Evolutionary conservation across 2,329 filamentous ascomycete genomes (phyloP), one percentile per base, ranked within the genome.

Genomic region (Fusarium pininemorale): DNA sequence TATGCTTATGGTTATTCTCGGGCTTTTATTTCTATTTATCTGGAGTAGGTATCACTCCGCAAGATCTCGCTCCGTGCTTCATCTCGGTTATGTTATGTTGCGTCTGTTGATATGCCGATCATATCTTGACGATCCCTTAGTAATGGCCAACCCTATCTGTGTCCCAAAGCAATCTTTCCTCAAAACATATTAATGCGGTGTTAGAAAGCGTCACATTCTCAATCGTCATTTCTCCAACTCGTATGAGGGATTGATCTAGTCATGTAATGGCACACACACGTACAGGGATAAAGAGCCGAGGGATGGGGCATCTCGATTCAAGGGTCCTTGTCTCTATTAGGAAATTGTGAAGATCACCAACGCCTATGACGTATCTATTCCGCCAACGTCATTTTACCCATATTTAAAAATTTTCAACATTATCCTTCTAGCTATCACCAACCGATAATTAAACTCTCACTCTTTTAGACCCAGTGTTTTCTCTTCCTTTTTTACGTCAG

Each of bases 261-360:
- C 65, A 69, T 69, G 65, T 39, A 68, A 32, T 51, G 16, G 35
- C 4, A 53, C 38, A 30, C 35, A 26, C 26, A 35, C 20, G 13
- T 42, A 10, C 64, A 48, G 24, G 65, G 66, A 69, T 69, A 69
- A 63, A 69, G 66, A 69, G 66, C 66, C 64, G 66, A 69, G 57
- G n/a, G 26, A 68, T 69, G 66, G 66, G 24, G 42, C 48, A 16
- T 63, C 26, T 69, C 50, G 57, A 56, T 69, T 39, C 66, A 44
- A 69, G 66, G 66, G 66, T 69, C 42, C 51, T 39, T 38, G 48
- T 55, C 66, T 58, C 42, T 18, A 18, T 69, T 55, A 69, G 66
- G 66, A 56, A 41, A 69, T 56, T 44, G 30, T 28, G 65, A 69
- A 69, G 66, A 69, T 69, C 66, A 37, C 50, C 35, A 58, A 64